Evolutionary conservation across 352 stramenopile species (phyloP).

Genomic region (Phytophthora crassamura): DNA sequence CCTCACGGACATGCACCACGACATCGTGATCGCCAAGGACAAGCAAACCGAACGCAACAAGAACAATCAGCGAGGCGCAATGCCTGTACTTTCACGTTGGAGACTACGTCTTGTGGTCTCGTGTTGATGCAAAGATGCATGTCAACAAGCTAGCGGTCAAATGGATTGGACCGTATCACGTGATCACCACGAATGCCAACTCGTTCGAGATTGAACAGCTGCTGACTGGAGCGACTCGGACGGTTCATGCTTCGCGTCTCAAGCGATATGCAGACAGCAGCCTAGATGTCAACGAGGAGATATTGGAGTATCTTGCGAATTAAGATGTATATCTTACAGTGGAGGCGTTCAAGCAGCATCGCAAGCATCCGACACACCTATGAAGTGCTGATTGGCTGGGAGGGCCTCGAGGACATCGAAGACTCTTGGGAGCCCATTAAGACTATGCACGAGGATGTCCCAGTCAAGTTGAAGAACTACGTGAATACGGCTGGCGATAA

Average conservation of each 20-base stretch:
- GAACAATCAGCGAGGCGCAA: conserved; percentile 11
- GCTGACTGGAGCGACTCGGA: neutral
- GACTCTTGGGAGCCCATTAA: neutral
- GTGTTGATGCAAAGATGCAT: conserved; percentile 11
- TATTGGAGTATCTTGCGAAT: conserved; percentile 6
- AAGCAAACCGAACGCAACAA: conserved; percentile 23
- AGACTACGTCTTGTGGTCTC: conserved; percentile 18
- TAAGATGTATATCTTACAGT: conserved; percentile 12
- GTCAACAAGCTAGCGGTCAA: conserved; percentile 15
- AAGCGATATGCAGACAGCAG: conserved; percentile 1
- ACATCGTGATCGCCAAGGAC: neutral
- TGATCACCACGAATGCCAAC: conserved; percentile 11
- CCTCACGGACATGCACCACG: conserved; percentile 12
- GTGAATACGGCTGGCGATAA: too few species aligned
- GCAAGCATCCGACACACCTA: neutral
- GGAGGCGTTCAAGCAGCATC: neutral
- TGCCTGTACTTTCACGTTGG: conserved; percentile 17
- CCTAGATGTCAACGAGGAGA: conserved; percentile 7
- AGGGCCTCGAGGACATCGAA: conserved; percentile 13
- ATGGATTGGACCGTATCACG: conserved; percentile 13
- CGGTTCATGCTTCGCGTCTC: conserved; percentile 3
- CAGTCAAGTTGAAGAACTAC: neutral
- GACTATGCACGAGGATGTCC: neutral
- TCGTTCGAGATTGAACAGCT: conserved; percentile 20
- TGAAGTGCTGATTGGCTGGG: neutral